Base-by-base conservation (phyloP, 2,329 filamentous ascomycete genomes). In the Hirsutella rhossiliensis region DNA sequence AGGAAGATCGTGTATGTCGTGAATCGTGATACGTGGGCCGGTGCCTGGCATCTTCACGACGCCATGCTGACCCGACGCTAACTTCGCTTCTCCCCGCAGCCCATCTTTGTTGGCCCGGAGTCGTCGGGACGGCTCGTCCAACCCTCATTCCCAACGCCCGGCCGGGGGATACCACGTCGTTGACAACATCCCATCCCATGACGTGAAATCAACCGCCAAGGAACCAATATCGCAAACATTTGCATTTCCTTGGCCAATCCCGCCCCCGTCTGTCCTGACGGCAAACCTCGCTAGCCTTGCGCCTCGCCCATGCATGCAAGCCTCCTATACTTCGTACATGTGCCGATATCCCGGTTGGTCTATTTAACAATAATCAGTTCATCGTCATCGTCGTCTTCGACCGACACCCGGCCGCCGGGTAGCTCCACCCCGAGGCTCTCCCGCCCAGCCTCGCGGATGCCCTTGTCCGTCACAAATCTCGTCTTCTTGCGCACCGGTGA, bases 381-480 rank as follows among this genome's bases (percentile, higher is more conserved):
- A 45, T 75, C 70, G 42, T 74, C 71, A 50, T 73, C 68, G 47
- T 72, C 67, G 45, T 68, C 58, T 41, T 62, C 60, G 11, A n/a
- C 38, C 43, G 53, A 51, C 30, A 65, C 55, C 54, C 57, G 60
- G 43, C 62, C 52, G 41, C 56, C 56, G 32, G 49, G 43, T 46
- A 67, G 60, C 42, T 75, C 73, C n/a, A 62, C 67, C 11, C 80
- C 79, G 2, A 88, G 58, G 55, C 83, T 87, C 56, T 88, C 84
- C 47, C 83, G 70, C 1, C 84, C 84, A 4, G 84, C 84, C 61
- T 87, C 83, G 44, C 79, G 75, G 48, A 89, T 88, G 0, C 84
- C 84, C 58, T 82, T 85, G 37, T 80, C 78, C 23, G 84, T 87
- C 36, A 88, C 74, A 56, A 89, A 88, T n/a, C 84, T 71, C 42